A percentile compares a stretch with the other conserved stretches of the same genome.
Conservation (phyloP, 768 basidiomycete genomes). For the Trametes gibbosa region DNA sequence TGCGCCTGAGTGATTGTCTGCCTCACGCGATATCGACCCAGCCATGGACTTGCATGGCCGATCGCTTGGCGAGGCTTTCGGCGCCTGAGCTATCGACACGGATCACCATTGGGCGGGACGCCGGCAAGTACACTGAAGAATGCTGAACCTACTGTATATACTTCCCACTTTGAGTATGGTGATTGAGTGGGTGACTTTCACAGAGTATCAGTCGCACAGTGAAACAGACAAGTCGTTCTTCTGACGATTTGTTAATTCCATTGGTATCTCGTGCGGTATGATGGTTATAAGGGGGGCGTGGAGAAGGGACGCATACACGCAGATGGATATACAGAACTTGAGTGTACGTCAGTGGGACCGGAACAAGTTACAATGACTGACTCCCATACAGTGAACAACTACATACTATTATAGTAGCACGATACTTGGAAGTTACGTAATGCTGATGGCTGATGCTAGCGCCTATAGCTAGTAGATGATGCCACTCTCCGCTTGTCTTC, state of each 20-base stretch:
- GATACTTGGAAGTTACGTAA: no score
- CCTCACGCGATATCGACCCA: not conserved
- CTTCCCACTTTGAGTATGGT: no score
- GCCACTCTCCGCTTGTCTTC: no score
- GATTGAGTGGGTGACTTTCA: no score
- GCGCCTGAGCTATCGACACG: no score
- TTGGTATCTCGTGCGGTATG: not conserved
- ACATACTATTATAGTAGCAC: no score
- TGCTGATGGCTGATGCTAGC: no score
- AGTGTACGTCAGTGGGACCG: not conserved
- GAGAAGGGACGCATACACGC: not conserved
- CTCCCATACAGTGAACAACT: no score
- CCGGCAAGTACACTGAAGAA: constrained; percentile 22
- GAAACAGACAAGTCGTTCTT: constrained; percentile 39
- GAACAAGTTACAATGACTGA: no score
- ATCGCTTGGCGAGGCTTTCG: constrained; percentile 35
- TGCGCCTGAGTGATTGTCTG: not conserved
- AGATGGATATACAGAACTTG: not conserved
- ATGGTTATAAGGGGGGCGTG: not conserved
- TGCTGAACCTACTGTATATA: no score
- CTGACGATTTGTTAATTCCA: constrained; percentile 34
- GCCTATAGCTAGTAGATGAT: no score
- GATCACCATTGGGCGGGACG: not conserved
- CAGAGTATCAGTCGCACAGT: no score
- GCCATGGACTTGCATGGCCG: constrained; percentile 43